phyloP scores from a whole-genome alignment of 2,329 filamentous ascomycete genomes.

The Neopestalotiopsis sp. region DNA sequence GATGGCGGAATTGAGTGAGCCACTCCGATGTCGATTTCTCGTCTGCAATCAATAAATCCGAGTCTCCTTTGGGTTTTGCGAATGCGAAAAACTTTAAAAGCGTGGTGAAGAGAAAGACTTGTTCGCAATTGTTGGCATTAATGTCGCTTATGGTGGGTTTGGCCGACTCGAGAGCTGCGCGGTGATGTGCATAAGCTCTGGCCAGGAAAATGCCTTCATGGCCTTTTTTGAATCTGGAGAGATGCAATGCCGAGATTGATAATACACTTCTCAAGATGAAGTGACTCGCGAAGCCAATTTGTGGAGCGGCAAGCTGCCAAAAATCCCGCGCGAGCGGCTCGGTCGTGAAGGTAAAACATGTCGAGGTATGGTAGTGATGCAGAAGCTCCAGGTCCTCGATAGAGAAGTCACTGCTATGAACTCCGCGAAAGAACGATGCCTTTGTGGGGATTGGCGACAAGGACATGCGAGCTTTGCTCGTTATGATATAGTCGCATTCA shows the following conservation, averaged over 20 bases:
- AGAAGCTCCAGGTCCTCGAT: constrained; percentile 43
- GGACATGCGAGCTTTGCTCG: not conserved
- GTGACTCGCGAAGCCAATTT: constrained; percentile 40
- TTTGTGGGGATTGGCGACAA: not conserved
- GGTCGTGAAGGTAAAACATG: constrained; percentile 41
- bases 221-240: constrained; percentile 33
- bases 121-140: not conserved
- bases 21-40: not conserved
- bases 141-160: not conserved
- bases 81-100: not conserved
- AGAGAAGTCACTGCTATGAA: no score
- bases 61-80: not conserved
- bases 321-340: constrained; percentile 38
- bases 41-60: not conserved
- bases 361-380: constrained; percentile 45
- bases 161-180: not conserved
- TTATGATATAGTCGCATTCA: not conserved
- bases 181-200: not conserved
- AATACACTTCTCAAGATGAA: constrained; percentile 45
- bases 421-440: no score
- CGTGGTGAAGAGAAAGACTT: not conserved
- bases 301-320: constrained; percentile 43
- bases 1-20: not conserved
- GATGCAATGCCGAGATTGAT: constrained; percentile 43
- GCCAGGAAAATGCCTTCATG: not conserved